A percentile compares a stretch with the other conserved stretches of the same genome.
Conservation (phyloP, 129 eudicot species). For the Chrysanthemum seticuspe region DNA sequence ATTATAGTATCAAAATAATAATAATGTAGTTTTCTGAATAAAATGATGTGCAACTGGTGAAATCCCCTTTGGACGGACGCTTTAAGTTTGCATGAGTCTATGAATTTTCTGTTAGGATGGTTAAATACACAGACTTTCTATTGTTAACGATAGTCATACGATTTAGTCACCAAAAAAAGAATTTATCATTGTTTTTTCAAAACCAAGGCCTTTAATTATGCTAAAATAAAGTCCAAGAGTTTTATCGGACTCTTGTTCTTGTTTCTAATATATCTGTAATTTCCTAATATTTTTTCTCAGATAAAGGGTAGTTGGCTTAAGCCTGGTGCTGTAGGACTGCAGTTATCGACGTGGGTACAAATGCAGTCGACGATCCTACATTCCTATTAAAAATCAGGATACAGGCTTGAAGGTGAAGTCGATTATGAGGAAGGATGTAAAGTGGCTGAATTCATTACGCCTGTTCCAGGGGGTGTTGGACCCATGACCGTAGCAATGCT, state of each 20-base stretch:
- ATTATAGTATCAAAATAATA: no score
- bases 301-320: slow-evolving; percentile 97
- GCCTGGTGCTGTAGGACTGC: slow-evolving; percentile 69
- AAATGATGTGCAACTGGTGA: no score
- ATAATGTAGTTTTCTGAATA: no score
- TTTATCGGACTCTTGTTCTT: neutral
- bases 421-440: slow-evolving; percentile 77
- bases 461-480: slow-evolving; percentile 99
- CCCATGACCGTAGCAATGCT: slow-evolving; percentile 45
- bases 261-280: neutral
- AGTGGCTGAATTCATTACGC: slow-evolving; percentile 85
- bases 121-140: no score
- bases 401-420: slow-evolving; percentile 92
- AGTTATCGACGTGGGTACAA: slow-evolving; percentile 90
- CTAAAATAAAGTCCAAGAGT: no score
- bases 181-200: no score
- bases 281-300: slow-evolving; percentile 27
- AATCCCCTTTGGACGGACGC: no score
- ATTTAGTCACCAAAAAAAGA: no score
- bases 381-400: slow-evolving; percentile 58
- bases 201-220: no score
- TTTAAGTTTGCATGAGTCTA: no score
- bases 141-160: no score
- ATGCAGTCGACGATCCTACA: slow-evolving; percentile 78
- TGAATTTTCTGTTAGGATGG: no score